phyloP scores from a whole-genome alignment of 352 stramenopile genomes.

The Pythium utonaiense region DNA sequence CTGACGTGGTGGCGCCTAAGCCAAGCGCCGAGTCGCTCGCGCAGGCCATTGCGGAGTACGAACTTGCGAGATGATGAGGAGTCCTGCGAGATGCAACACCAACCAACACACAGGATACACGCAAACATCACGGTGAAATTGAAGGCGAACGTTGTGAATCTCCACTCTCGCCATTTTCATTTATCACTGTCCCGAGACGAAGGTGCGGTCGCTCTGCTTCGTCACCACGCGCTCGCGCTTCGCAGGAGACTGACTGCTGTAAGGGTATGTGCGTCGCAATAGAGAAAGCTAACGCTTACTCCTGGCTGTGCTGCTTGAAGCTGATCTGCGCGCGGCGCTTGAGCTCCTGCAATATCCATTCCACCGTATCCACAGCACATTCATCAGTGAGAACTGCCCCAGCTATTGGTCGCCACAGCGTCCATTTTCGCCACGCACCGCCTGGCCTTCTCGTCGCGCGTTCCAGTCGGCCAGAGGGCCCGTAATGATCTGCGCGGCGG shows the following conservation, averaged over 20 bases:
- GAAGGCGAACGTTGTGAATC: background rate
- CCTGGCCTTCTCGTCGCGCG: constrained; percentile 57
- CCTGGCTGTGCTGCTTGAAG: constrained; percentile 43
- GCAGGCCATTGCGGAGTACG: constrained; percentile 43
- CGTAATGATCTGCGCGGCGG: constrained; percentile 60
- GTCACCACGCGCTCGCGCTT: background rate
- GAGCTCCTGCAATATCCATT: constrained; percentile 56
- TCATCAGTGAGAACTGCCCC: background rate
- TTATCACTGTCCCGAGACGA: background rate
- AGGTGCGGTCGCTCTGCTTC: background rate
- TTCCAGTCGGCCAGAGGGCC: constrained; percentile 74
- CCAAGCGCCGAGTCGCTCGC: constrained; percentile 56
- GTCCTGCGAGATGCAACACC: no score
- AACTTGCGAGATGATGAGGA: constrained; percentile 9
- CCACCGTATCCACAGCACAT: background rate
- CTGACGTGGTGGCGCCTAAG: constrained; percentile 47
- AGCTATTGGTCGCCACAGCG: background rate
- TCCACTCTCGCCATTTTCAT: background rate
- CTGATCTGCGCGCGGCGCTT: constrained; percentile 50
- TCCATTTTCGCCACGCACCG: constrained; percentile 31
- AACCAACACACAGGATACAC: no score
- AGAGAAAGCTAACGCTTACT: constrained; percentile 32
- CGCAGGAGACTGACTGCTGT: background rate
- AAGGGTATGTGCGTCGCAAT: background rate
- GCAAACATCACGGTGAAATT: background rate